Conservation (phyloP, 768 basidiomycete genomes). For the Postia placenta region DNA sequence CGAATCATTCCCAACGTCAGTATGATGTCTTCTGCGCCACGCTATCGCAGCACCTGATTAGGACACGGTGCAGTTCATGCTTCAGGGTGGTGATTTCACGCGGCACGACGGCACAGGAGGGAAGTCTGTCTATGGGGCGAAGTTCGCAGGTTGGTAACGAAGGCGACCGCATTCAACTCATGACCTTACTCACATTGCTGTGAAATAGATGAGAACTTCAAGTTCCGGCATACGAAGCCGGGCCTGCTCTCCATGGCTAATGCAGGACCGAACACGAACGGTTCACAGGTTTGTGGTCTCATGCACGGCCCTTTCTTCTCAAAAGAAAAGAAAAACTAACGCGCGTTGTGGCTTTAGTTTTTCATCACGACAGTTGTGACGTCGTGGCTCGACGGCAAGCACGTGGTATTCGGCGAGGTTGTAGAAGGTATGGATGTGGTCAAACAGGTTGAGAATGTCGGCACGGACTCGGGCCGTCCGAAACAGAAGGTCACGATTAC, state of each 20-base stretch:
- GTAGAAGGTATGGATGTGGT: slow-evolving; percentile 61
- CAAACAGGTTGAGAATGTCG: slow-evolving; percentile 45
- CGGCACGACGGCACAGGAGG: slow-evolving; percentile 71
- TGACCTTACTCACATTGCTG: not conserved
- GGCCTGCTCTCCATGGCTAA: slow-evolving; percentile 84
- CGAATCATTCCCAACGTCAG: slow-evolving; percentile 61
- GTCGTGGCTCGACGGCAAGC: slow-evolving; percentile 63
- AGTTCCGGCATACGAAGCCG: slow-evolving; percentile 52
- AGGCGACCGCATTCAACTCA: not conserved
- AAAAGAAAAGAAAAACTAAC: not conserved
- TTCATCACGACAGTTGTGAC: slow-evolving; percentile 72
- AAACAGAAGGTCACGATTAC: slow-evolving; percentile 18
- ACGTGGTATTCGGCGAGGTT: slow-evolving; percentile 71
- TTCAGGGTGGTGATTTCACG: slow-evolving; percentile 87
- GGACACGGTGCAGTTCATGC: slow-evolving; percentile 62
- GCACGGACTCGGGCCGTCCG: slow-evolving; percentile 23
- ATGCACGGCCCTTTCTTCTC: not conserved
- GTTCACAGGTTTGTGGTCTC: slow-evolving; percentile 52
- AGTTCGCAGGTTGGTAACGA: slow-evolving; percentile 64
- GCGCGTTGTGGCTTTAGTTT: slow-evolving; percentile 37
- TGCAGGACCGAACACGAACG: slow-evolving; percentile 75
- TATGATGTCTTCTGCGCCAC: slow-evolving; percentile 8
- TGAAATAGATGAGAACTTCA: slow-evolving; percentile 62
- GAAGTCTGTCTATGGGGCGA: slow-evolving; percentile 80
- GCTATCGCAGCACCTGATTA: no score